Base-by-base conservation (phyloP, 2,329 filamentous ascomycete species). In the Ceratocystis harringtonii region DNA sequence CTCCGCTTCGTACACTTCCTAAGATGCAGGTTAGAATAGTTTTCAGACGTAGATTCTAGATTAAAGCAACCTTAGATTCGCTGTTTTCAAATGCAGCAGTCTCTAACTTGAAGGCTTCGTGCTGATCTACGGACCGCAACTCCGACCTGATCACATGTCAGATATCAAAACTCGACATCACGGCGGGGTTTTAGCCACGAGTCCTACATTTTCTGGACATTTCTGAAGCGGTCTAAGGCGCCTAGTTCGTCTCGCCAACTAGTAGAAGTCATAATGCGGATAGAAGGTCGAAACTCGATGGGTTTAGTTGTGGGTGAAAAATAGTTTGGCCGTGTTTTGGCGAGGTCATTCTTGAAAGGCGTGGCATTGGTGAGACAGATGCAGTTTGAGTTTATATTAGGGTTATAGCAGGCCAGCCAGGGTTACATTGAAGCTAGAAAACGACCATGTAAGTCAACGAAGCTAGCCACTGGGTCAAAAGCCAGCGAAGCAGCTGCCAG, bases 81-180 rank as follows among this genome's bases (percentile, higher is more conserved):
- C 61, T 19, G 25, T 22, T 50, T 25, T 62, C 78, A 70, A 84
- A 88, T 12, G 85, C 83, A 10, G 81, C 78, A 58, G 81, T 82
- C 74, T 95, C 91, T 50, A 84, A 76, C 60, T 79, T 74, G 71
- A 87, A 86, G 22, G 89, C 89, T 48, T 78, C 69, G 72, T 71
- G 12, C 48, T 73, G 71, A 8, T 70, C 69, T 2, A 64, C 32
- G 7, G 52, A 64, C n/a, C 52, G 63, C 32, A 64, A 55, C 50
- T 69, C 68, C 3, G 71, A 68, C 22, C 69, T 66, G 4, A 61
- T 64, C 63, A 64, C 41, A 64, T 64, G 63, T 64, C 52, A 64
- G 63, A 60, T 43, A 44, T n/a, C 32, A 25, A 22, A 25, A 32
- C 12, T 28, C 4, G 19, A 44, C 5, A 50, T 25, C 52, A 25